Percentiles rank a stretch among this genome's conserved stretches.
Evolutionary conservation across 1,284 basidiomycete genomes (phyloP).

Genomic region (Ceratobasidium theobromae): DNA sequence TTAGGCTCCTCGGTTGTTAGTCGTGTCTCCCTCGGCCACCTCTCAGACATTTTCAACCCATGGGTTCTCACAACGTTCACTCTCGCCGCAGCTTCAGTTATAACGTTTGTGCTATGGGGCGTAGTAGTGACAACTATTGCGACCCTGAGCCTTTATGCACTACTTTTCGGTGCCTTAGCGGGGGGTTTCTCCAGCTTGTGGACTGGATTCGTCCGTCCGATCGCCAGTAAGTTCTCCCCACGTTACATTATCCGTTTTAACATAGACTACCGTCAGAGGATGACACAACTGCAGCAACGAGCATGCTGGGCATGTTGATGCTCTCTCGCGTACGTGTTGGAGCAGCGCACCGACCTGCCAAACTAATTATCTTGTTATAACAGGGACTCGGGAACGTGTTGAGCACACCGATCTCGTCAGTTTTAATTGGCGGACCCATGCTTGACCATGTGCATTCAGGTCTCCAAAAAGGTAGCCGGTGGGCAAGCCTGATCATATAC

Average conservation of each 20-base stretch:
- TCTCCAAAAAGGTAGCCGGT: slow-evolving; percentile 18
- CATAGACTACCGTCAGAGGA: not conserved
- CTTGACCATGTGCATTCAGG: slow-evolving; percentile 9
- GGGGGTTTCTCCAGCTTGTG: slow-evolving; percentile 25
- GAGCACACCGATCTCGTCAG: slow-evolving; percentile 23
- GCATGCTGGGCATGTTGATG: slow-evolving; percentile 28
- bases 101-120: slow-evolving; percentile 19
- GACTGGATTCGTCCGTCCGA: slow-evolving; percentile 22
- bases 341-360: not conserved
- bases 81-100: slow-evolving; percentile 28
- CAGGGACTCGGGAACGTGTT: slow-evolving; percentile 26
- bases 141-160: slow-evolving; percentile 8
- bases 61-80: slow-evolving; percentile 43
- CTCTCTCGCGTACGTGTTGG: slow-evolving; percentile 4
- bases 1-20: slow-evolving; percentile 17
- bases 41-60: slow-evolving; percentile 45
- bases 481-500: slow-evolving; percentile 12
- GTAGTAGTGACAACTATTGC: not conserved
- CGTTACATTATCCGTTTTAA: not conserved
- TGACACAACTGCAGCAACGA: slow-evolving; percentile 24
- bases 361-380: not conserved
- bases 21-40: slow-evolving; percentile 40
- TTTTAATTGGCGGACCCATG: slow-evolving; percentile 2
- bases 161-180: slow-evolving; percentile 18
- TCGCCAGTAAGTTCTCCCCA: slow-evolving; percentile 2